Conservation (phyloP, 2,329 filamentous ascomycete species). For the Penicillium glabrum region DNA sequence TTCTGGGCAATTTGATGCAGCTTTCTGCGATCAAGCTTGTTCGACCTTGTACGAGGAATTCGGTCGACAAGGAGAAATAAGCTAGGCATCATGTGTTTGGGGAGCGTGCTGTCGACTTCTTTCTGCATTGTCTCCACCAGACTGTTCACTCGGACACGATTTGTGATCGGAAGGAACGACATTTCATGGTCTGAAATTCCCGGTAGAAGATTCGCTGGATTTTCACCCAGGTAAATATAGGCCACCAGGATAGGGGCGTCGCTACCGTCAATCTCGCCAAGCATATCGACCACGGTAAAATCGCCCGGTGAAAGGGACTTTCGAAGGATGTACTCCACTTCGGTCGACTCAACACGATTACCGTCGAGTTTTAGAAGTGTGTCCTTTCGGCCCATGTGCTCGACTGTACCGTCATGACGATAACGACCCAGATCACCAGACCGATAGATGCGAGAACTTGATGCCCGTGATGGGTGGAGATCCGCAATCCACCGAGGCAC, state of each 20-base stretch:
- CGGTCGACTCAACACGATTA: conserved; percentile 18
- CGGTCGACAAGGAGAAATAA: conserved; percentile 21
- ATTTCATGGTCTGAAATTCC: conserved; percentile 11
- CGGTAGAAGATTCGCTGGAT: conserved; percentile 13
- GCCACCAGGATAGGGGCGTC: conserved; percentile 15
- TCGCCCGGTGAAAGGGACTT: conserved; percentile 10
- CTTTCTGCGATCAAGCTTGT: conserved; percentile 25
- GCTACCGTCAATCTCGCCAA: conserved; percentile 17
- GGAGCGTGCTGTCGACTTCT: conserved; percentile 12
- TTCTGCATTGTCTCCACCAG: conserved; percentile 3
- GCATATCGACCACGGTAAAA: conserved; percentile 16
- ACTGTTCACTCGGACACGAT: conserved; percentile 3
- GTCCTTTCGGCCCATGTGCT: conserved; percentile 29
- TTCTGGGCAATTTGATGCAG: conserved; percentile 19
- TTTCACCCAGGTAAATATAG: conserved; percentile 16
- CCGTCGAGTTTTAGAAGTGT: conserved; percentile 27
- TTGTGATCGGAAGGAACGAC: conserved; percentile 10
- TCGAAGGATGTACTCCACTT: conserved; percentile 24
- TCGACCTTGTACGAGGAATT: conserved; percentile 24
- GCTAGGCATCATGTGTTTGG: conserved; percentile 18
- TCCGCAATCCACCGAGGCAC: conserved; percentile 16
- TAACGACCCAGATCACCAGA: conserved; percentile 28
- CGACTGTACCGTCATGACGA: conserved; percentile 21
- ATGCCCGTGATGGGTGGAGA: conserved; percentile 8
- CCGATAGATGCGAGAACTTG: conserved; percentile 20